Evolutionary conservation across 768 basidiomycete species (phyloP).

Genomic region (Cyathus striatus): DNA sequence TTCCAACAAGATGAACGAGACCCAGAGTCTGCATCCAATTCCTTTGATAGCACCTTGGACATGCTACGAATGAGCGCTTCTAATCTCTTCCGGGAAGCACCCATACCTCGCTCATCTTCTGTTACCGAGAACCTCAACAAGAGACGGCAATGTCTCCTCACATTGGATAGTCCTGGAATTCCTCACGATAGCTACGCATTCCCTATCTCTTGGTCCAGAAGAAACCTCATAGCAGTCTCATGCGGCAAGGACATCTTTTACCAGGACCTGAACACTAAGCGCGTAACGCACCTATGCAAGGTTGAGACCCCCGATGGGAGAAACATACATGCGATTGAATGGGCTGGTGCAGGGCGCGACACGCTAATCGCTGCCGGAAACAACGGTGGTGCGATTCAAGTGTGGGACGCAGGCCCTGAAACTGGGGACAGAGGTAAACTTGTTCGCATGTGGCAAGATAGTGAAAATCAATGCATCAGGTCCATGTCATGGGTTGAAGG

Average conservation of each 20-base stretch:
- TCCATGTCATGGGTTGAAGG: conserved; percentile 54
- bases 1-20: conserved; percentile 35
- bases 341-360: conserved; percentile 38
- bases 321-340: conserved; percentile 41
- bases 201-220: conserved; percentile 57
- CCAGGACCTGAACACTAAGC: conserved; percentile 53
- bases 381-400: conserved; percentile 40
- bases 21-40: conserved; percentile 1
- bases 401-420: conserved; percentile 43
- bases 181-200: conserved; percentile 47
- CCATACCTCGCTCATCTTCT: conserved; percentile 31
- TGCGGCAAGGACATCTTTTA: conserved; percentile 57
- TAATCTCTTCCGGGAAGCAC: conserved; percentile 37
- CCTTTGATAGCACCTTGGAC: conserved; percentile 29
- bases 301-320: conserved; percentile 20
- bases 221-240: conserved; percentile 58
- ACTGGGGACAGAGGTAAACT: conserved; percentile 24
- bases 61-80: conserved; percentile 50
- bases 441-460: conserved; percentile 37
- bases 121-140: conserved; percentile 53
- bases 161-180: conserved; percentile 63
- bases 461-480: conserved; percentile 15
- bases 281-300: conserved; percentile 46
- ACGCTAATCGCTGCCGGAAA: conserved; percentile 48
- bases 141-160: conserved; percentile 49